Conservation (phyloP, 208 protist genomes). For the Vickermania spadyakhi region DNA sequence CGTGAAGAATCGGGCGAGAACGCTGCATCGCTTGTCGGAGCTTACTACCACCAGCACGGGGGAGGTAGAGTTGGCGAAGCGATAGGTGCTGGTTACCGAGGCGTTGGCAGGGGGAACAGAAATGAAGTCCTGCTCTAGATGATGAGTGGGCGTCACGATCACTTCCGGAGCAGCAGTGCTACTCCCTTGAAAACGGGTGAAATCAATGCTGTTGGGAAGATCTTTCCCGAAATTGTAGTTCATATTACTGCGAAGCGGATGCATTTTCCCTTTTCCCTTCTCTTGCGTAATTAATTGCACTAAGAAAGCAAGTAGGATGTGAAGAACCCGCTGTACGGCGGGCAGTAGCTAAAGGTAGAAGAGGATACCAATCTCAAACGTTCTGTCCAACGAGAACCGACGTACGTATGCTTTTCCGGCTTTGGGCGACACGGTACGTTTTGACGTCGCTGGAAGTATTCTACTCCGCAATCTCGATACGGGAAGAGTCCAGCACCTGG, state of each 20-base stretch:
- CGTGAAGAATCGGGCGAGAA: slow-evolving; percentile 63
- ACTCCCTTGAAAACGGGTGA: slow-evolving; percentile 1
- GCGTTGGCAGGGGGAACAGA: not conserved
- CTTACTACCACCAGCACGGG: slow-evolving; percentile 56
- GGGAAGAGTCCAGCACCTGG: too few relatives aligned
- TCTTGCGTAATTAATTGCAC: too few relatives aligned
- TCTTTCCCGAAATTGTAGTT: not conserved
- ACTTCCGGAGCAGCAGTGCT: slow-evolving; percentile 1
- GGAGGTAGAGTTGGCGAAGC: slow-evolving; percentile 25
- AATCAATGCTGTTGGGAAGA: not conserved
- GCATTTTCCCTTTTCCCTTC: too few relatives aligned
- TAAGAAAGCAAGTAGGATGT: too few relatives aligned
- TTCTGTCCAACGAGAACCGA: too few relatives aligned
- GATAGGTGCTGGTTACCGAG: slow-evolving; percentile 7
- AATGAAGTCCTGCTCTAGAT: slow-evolving; percentile 3
- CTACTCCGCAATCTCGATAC: too few relatives aligned
- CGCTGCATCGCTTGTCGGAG: slow-evolving; percentile 27
- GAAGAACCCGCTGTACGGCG: too few relatives aligned
- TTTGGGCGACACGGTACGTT: too few relatives aligned
- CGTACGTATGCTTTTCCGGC: too few relatives aligned
- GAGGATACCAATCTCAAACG: too few relatives aligned
- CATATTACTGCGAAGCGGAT: not conserved
- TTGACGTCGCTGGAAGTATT: too few relatives aligned
- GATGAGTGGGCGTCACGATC: slow-evolving; percentile 15
- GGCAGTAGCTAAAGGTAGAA: too few relatives aligned